A percentile compares a stretch with the other conserved stretches of the same genome.
Conservation (phyloP, 164 flowering plant genomes). For the Stephania yunnanensis region DNA sequence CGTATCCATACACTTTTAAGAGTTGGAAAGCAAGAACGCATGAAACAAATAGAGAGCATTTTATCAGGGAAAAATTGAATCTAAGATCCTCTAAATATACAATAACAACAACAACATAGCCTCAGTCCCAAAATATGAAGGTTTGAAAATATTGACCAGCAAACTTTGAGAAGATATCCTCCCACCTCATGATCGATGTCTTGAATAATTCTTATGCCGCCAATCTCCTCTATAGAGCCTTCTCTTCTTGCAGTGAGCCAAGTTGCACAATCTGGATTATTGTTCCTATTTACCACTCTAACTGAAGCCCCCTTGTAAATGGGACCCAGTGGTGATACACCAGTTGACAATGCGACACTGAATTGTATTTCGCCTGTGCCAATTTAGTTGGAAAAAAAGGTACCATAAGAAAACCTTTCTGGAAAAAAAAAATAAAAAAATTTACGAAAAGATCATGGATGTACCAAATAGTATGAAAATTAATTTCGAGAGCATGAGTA, state of each 20-base stretch:
- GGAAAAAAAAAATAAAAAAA: background rate
- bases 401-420: background rate
- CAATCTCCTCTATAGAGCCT: slow-evolving; percentile 41
- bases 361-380: slow-evolving; percentile 54
- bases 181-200: slow-evolving; percentile 49
- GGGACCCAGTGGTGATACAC: slow-evolving; percentile 51
- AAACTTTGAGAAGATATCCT: background rate
- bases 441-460: background rate
- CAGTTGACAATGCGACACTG: slow-evolving; percentile 44
- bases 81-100: background rate
- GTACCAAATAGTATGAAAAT: background rate
- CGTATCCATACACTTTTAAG: too few species aligned
- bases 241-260: slow-evolving; percentile 74
- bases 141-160: background rate
- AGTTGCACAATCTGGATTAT: slow-evolving; percentile 24
- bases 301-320: slow-evolving; percentile 57
- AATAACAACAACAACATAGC: too few species aligned
- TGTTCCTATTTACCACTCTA: slow-evolving; percentile 15
- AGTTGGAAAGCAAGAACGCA: background rate
- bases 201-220: slow-evolving; percentile 48
- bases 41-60: background rate
- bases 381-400: slow-evolving; percentile 18
- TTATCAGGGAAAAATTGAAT: background rate
- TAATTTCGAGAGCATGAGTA: background rate
- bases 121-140: background rate